Conservation (phyloP, 2,329 filamentous ascomycete species). For the Pyricularia pennisetigena region DNA sequence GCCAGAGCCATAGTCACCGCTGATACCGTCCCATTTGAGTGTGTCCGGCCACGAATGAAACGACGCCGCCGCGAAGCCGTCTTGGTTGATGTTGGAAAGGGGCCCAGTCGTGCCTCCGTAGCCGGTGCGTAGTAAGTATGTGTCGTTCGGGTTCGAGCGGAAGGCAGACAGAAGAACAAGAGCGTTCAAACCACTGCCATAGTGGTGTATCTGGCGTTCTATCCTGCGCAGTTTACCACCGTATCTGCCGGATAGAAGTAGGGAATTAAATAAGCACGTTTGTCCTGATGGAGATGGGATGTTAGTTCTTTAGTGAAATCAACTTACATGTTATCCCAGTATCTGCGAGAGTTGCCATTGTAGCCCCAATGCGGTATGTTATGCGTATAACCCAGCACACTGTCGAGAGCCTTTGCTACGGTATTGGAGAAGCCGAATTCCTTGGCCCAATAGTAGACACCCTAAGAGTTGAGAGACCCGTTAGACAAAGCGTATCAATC, state of each 20-base stretch:
- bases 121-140: slow-evolving; percentile 41
- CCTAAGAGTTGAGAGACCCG: slow-evolving; percentile 13
- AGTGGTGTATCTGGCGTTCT: slow-evolving; percentile 48
- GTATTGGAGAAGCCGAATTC: slow-evolving; percentile 36
- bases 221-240: slow-evolving; percentile 30
- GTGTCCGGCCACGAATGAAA: slow-evolving; percentile 49
- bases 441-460: slow-evolving; percentile 49
- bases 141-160: slow-evolving; percentile 31
- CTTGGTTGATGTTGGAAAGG: slow-evolving; percentile 42
- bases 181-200: slow-evolving; percentile 48
- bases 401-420: slow-evolving; percentile 37
- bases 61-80: slow-evolving; percentile 42
- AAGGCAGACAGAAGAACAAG: slow-evolving; percentile 43
- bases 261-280: background rate
- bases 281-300: too few species aligned
- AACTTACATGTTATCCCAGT: slow-evolving; percentile 47
- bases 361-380: slow-evolving; percentile 52
- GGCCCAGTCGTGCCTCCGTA: slow-evolving; percentile 44
- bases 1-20: slow-evolving; percentile 46
- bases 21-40: slow-evolving; percentile 44
- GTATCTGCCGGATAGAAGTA: slow-evolving; percentile 19
- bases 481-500: background rate
- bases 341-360: slow-evolving; percentile 50
- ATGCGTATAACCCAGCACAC: slow-evolving; percentile 45
- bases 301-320: too few species aligned